phyloP scores from a whole-genome alignment of 352 stramenopile species.

The Pythium diclinum region DNA sequence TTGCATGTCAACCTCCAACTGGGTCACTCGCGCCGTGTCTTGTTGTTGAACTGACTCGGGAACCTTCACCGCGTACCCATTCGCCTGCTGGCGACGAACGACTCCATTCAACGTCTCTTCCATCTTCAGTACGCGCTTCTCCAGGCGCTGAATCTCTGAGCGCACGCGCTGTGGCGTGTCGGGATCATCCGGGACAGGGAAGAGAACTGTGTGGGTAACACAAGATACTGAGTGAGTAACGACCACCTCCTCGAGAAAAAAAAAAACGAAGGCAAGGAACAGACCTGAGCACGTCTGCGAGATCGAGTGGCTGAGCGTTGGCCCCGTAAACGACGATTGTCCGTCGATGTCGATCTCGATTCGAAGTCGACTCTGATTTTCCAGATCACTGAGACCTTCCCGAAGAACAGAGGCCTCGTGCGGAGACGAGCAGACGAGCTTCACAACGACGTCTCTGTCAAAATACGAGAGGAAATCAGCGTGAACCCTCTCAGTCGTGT shows the following conservation, averaged over 20 bases:
- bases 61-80: conserved; percentile 63
- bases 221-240: background rate
- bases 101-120: conserved; percentile 45
- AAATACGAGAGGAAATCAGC: background rate
- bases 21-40: conserved; percentile 48
- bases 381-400: conserved; percentile 15
- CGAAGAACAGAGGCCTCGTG: conserved; percentile 12
- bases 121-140: conserved; percentile 64
- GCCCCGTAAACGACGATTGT: background rate
- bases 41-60: conserved; percentile 61
- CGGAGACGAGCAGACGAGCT: conserved; percentile 6
- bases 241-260: background rate
- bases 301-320: conserved; percentile 28
- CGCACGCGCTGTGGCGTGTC: conserved; percentile 66
- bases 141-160: conserved; percentile 56
- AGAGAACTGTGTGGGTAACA: conserved; percentile 36
- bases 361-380: conserved; percentile 20
- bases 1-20: conserved; percentile 56
- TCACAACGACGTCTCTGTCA: conserved; percentile 14
- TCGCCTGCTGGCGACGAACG: conserved; percentile 34
- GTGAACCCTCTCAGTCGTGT: background rate
- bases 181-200: conserved; percentile 57
- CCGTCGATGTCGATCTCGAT: conserved; percentile 3
- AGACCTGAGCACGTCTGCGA: conserved; percentile 31
- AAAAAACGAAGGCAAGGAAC: background rate